Evolutionary conservation across 73 alveolate genomes (phyloP).

Genomic region (Tetrahymena thermophila): DNA sequence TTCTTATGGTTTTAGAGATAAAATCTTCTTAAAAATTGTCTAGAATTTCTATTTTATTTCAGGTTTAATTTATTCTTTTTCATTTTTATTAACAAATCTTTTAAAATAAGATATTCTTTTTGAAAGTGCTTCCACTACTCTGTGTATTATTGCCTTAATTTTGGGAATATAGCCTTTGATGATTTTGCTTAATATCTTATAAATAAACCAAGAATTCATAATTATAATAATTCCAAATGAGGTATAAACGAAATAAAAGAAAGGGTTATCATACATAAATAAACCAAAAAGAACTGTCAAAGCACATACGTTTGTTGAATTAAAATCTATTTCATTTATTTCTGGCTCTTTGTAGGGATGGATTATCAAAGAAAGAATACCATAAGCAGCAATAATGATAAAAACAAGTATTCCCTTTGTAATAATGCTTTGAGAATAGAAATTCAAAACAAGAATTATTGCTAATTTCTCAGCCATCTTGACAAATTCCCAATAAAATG

Average conservation of each 20-base stretch:
- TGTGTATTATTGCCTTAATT: background rate
- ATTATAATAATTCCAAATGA: background rate
- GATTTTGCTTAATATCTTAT: background rate
- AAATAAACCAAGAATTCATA: background rate
- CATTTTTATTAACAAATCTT: background rate
- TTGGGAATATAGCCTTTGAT: background rate
- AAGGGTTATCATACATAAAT: background rate
- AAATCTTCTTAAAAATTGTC: too few species aligned
- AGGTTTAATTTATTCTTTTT: background rate
- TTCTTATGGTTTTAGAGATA: background rate
- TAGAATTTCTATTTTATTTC: background rate
- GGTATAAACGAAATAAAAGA: background rate
- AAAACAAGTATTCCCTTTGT: background rate
- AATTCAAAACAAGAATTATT: background rate
- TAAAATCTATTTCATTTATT: background rate
- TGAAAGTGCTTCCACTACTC: background rate
- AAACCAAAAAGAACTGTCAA: background rate
- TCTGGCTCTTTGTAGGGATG: background rate
- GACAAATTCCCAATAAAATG: constrained; percentile 4
- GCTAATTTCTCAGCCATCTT: background rate
- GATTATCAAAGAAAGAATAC: background rate
- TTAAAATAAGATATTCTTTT: background rate
- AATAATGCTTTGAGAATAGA: background rate
- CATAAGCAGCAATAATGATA: background rate
- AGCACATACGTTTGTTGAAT: background rate